Evolutionary conservation across 768 basidiomycete species (phyloP), one percentile per base, ranked within the genome.

Genomic region (Termitomyces sp.): DNA sequence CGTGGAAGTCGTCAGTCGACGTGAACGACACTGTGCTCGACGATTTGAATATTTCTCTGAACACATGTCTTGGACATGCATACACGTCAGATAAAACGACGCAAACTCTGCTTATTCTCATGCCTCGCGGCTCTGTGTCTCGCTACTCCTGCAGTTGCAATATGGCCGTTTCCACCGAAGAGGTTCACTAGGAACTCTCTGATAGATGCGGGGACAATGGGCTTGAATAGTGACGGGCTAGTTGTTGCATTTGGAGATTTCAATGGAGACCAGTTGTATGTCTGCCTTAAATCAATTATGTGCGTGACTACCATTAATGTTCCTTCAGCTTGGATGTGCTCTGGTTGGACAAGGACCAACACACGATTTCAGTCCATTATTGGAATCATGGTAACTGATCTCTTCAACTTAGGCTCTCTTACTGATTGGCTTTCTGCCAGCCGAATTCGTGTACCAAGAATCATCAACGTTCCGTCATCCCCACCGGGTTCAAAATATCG

Each of bases 211-310:
- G 95, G 94, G 8, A 73, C 85, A 1, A 76, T 95, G 69, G 95
- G 95, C 2, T 72, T 98, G 32, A 80, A 80, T 46, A 79, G 77
- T n/a, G 81, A 84, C 53, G 86, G 84, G 27, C 80, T 90, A 51
- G 81, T 97, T 19, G 79, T 92, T 58, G 95, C 95, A 8, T 91
- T 92, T 64, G 97, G 95, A 32, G 96, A 99, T 75, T 96, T 95
- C 71, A 86, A 98, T 69, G 95, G 92, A 5, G 94, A 98, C 71
- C 95, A 98, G 69, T 90, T 91, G 94, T 97, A 69, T 68, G 91
- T 74, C 19, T 57, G 5, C 40, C n/a, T 38, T 49, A 6, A 43
- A 27, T 1, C 43, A 46, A 16, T 10, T 6, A 19, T 44, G 17
- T 32, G 16, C 17, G 5, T 19, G 25, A 41, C 43, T 27, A 45